These are phyloP conservation scores for Ogataea naganishii DNA, from an alignment of 805 yeast species.

Conservation along the genomic window DNA sequence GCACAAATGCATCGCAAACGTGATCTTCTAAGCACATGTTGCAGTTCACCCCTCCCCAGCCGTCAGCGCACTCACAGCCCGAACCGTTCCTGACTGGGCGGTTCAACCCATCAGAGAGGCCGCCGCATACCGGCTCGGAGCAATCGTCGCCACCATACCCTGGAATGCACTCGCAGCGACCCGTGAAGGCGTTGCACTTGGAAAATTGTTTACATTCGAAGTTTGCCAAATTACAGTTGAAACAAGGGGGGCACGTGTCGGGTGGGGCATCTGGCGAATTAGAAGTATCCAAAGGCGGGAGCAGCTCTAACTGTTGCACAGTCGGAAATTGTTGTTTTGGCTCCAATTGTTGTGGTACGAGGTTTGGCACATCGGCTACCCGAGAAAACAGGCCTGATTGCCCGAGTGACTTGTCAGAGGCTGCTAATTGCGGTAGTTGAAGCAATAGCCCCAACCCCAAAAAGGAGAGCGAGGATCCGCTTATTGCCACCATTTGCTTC, in stretches of 20 bases:
- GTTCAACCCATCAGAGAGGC: constrained; percentile 50
- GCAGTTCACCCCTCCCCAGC: constrained; percentile 95
- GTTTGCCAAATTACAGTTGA: constrained; percentile 89
- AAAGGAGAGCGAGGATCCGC: too few species aligned
- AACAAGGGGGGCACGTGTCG: constrained; percentile 81
- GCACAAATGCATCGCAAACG: constrained; percentile 82
- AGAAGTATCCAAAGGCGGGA: too few species aligned
- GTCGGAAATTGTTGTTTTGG: too few species aligned
- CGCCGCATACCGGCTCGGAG: constrained; percentile 80
- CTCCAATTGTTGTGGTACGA: too few species aligned
- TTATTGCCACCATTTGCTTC: too few species aligned
- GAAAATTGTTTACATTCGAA: constrained; percentile 88
- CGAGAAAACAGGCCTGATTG: too few species aligned
- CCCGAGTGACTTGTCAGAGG: too few species aligned
- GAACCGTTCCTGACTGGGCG: constrained; percentile 54
- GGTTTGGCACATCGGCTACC: too few species aligned
- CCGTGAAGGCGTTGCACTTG: constrained; percentile 78
- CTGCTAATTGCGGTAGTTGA: too few species aligned
- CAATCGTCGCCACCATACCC: constrained; percentile 96
- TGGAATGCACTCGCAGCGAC: constrained; percentile 83
- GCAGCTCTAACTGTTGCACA: too few species aligned
- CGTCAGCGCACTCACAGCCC: constrained; percentile 68
- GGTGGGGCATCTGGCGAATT: too few species aligned
- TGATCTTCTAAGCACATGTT: constrained; percentile 68
- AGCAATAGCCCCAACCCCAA: too few species aligned